phyloP scores from a whole-genome alignment of 495 filamentous ascomycete species.

The Apodospora peruviana region DNA sequence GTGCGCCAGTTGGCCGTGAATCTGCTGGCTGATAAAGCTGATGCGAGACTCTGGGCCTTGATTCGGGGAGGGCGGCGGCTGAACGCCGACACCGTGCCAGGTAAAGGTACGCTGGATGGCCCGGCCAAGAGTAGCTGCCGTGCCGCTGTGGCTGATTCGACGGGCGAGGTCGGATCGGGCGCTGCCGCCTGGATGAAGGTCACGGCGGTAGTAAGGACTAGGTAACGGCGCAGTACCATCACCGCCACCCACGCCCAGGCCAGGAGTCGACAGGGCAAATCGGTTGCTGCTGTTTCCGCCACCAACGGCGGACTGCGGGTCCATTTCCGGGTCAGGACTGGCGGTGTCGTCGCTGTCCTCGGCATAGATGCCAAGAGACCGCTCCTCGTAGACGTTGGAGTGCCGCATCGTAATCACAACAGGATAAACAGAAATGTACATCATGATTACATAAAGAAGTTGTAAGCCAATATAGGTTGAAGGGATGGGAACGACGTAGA shows the following conservation, averaged over 20 bases:
- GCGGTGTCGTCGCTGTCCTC: conserved; percentile 30
- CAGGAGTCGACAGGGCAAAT: not conserved
- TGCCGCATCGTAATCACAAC: conserved; percentile 68
- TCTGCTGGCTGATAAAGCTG: conserved; percentile 56
- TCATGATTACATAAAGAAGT: conserved; percentile 85
- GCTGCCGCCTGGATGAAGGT: not conserved
- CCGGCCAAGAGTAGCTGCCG: conserved; percentile 21
- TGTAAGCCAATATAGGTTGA: conserved; percentile 66
- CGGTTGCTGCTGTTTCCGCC: not conserved
- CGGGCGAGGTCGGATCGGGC: conserved; percentile 7
- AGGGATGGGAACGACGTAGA: conserved; percentile 73
- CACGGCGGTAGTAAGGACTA: no score
- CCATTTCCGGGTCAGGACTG: conserved; percentile 11
- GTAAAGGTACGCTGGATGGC: conserved; percentile 26
- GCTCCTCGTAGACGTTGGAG: conserved; percentile 64
- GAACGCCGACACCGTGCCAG: conserved; percentile 34
- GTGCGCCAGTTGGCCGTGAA: conserved; percentile 76
- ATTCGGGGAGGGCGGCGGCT: conserved; percentile 9
- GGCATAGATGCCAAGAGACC: conserved; percentile 61
- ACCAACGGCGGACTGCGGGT: not conserved
- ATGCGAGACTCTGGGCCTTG: conserved; percentile 25
- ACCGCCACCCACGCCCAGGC: not conserved
- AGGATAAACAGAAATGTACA: conserved; percentile 79
- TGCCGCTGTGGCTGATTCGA: conserved; percentile 13
- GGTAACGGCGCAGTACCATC: not conserved